Base-by-base conservation (phyloP, 2,329 filamentous ascomycete genomes). In the Pseudodiploospora longispora region DNA sequence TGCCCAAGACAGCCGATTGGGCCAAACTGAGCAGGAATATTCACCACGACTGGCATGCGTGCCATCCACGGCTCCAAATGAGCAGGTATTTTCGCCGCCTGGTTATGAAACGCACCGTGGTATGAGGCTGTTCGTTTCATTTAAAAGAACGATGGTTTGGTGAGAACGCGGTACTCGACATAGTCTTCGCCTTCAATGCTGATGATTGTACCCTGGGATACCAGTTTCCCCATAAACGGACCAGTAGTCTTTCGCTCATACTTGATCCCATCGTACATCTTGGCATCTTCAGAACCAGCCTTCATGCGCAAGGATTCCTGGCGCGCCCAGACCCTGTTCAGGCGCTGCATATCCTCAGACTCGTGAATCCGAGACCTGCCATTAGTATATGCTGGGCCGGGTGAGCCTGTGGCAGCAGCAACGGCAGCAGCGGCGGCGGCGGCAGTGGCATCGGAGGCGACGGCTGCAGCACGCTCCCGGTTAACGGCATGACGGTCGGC, bases 131-230 rank as follows among this genome's bases (percentile, higher is more conserved):
- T 19, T 19, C 19, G 19, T 19, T 19, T 19, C 19, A 19, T 19
- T 55, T 58, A 80, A 50, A 79, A 82, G 54, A 82, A 82, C 0
- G 69, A 74, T 0, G 78, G 77, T 61, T 80, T 82, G 1, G 75
- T 81, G 28, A 83, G 69, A 2, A 83, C 76, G 2, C 79, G 72
- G 50, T 83, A 83, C 57, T 83, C 80, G 31, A 83, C 78, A 48
- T 79, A 83, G 50, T 83, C 80, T 56, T 83, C 79, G 27, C 78
- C 80, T 47, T 83, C 78, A 47, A 83, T 83, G 39, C 66, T 80
- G 53, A 83, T 72, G 27, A 83, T 77, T 7, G 72, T 73, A 5
- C 78, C 75, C 47, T 77, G 71, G 38, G 75, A 79, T 30, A 80
- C 78, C n/a, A 82, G 70, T 56, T 81, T 80, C 27, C 78, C 79